Evolutionary conservation across 768 basidiomycete species (phyloP).

Genomic region (Tephrocybe sp.): DNA sequence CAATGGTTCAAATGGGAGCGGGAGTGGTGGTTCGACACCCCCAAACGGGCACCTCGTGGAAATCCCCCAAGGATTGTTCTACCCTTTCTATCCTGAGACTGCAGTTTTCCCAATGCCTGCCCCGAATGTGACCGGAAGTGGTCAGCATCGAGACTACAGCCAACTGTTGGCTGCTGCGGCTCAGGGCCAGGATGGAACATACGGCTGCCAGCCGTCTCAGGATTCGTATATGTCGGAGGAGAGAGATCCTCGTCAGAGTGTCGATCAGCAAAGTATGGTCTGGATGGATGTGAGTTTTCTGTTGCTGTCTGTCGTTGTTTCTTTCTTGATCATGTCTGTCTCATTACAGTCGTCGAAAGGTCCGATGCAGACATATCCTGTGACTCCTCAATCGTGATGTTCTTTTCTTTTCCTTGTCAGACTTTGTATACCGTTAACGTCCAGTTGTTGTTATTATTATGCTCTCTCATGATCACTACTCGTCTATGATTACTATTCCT

Average conservation of each 20-base stretch:
- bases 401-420: not conserved
- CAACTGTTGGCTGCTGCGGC: constrained; percentile 60
- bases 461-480: not conserved
- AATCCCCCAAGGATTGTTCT: constrained; percentile 69
- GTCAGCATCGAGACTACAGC: constrained; percentile 42
- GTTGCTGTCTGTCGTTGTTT: not conserved
- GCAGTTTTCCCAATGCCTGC: constrained; percentile 16
- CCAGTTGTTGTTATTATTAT: not conserved
- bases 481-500: not conserved
- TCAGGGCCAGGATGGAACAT: constrained; percentile 52
- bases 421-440: not conserved
- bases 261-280: constrained; percentile 28
- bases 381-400: constrained; percentile 12
- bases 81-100: constrained; percentile 73
- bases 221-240: constrained; percentile 74
- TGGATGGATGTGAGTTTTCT: constrained; percentile 44
- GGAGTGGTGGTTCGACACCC: constrained; percentile 35
- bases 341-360: constrained; percentile 15
- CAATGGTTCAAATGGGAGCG: constrained; percentile 22
- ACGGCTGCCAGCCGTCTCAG: constrained; percentile 54
- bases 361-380: constrained; percentile 12
- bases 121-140: constrained; percentile 6
- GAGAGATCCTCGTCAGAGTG: constrained; percentile 39
- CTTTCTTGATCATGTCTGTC: not conserved
- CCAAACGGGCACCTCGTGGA: constrained; percentile 56